These are phyloP conservation scores for Candida rishiriensis DNA, from an alignment of 805 yeast genomes.

Conservation along the genomic window DNA sequence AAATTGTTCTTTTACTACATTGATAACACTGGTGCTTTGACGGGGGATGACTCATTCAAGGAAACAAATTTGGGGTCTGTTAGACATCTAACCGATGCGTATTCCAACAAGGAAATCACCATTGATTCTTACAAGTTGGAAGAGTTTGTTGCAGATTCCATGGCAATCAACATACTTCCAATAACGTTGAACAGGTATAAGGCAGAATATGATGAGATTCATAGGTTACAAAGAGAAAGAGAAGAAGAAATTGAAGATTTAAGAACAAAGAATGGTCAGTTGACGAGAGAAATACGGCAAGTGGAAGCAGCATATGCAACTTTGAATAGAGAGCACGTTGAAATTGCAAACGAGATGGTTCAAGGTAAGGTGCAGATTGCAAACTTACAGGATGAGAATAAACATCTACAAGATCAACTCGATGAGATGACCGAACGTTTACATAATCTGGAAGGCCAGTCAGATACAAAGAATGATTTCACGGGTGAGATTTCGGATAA, in stretches of 20 bases:
- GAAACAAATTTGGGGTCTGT: conserved; percentile 1
- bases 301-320: conserved; percentile 66
- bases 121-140: conserved; percentile 54
- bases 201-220: conserved; percentile 72
- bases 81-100: conserved; percentile 14
- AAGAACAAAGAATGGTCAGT: conserved; percentile 61
- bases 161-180: conserved; percentile 69
- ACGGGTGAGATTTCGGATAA: conserved; percentile 28
- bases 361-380: conserved; percentile 73
- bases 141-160: conserved; percentile 73
- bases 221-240: conserved; percentile 59
- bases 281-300: conserved; percentile 67
- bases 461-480: conserved; percentile 21
- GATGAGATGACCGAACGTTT: conserved; percentile 41
- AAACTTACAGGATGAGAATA: conserved; percentile 69
- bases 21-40: conserved; percentile 27
- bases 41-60: conserved; percentile 6
- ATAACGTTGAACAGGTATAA: conserved; percentile 64
- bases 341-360: conserved; percentile 83
- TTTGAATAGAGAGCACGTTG: conserved; percentile 78
- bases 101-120: conserved; percentile 16
- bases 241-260: conserved; percentile 57
- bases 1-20: conserved; percentile 70
- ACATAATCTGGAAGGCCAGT: conserved; percentile 29
- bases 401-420: conserved; percentile 48